Base-by-base conservation (phyloP, 1,139 yeast genomes). In the Debaryomycetaceae sp. region DNA sequence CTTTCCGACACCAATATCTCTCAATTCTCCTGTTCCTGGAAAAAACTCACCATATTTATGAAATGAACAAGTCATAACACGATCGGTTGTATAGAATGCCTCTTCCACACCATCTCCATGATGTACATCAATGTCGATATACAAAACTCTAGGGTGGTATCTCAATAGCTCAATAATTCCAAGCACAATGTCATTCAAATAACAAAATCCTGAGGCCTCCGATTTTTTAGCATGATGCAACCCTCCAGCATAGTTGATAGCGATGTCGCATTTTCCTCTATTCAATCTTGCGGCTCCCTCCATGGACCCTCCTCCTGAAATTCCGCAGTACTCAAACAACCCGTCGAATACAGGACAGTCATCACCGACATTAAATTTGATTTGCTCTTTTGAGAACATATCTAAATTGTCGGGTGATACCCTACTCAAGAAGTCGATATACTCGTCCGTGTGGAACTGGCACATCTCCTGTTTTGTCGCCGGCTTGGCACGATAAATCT, bases 91-190 rank as follows among this genome's bases (percentile, higher is more conserved):
- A 66, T 91, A 93, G 60, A 93, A 93, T 0, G 98, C 98, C 65
- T 93, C 98, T 66, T 93, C 97, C 30, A 93, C 99, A 51, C 98
- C 99, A 66, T 93, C 99, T 46, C 99, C 99, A 60, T 93, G 99
- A 63, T 93, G 99, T 22, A 93, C 89, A 65, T 93, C 99, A 51
- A 90, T 93, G 63, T 93, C 99, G 51, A 93, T 86, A 63, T 93
- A 93, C 54, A 93, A 74, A n/a, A 93, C 98, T 54, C 98, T 77
- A 40, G 97, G 96, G 66, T 93, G 97, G 61, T 89, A 90, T 46
- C 97, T 74, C 55, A 93, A 73, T 50, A 93, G 75, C 63, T 93
- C 96, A 55, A 93, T 81, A 49, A 93, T 91, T 17, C 97, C 96
- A 56, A 93, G 72, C 1, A 90, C 98, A 57, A 66, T 65, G 52